These are phyloP conservation scores for Ambrosia artemisiifolia DNA, from an alignment of 129 eudicot species.

Conservation along the genomic window DNA sequence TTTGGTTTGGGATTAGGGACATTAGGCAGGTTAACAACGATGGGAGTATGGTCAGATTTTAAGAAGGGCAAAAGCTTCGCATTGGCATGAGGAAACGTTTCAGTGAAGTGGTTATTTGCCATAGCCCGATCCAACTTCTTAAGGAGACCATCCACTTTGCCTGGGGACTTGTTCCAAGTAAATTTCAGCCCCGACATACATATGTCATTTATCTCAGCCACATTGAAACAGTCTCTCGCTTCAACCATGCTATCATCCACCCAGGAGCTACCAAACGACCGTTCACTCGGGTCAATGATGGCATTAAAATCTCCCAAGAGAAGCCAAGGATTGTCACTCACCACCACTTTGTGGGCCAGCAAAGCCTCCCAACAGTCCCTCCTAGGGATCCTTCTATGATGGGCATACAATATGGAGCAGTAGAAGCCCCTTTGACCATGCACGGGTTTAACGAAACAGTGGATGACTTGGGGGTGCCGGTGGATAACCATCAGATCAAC, in stretches of 20 bases:
- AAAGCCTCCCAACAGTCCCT: not conserved
- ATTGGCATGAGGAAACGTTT: not conserved
- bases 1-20: not conserved
- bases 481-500: not conserved
- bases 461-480: not conserved
- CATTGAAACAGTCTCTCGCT: no score
- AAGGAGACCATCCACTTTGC: not conserved
- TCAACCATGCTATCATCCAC: not conserved
- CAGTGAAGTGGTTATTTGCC: not conserved
- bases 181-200: not conserved
- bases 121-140: not conserved
- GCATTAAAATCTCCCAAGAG: not conserved
- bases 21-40: not conserved
- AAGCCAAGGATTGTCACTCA: not conserved
- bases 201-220: not conserved
- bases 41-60: not conserved
- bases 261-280: not conserved
- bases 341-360: not conserved
- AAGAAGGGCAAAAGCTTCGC: not conserved
- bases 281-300: not conserved
- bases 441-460: not conserved
- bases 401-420: not conserved
- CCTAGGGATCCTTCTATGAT: not conserved
- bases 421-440: not conserved
- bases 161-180: not conserved